Evolutionary conservation across 176 grass and related monocot species (phyloP).

Genomic region (Triticum dicoccoides): DNA sequence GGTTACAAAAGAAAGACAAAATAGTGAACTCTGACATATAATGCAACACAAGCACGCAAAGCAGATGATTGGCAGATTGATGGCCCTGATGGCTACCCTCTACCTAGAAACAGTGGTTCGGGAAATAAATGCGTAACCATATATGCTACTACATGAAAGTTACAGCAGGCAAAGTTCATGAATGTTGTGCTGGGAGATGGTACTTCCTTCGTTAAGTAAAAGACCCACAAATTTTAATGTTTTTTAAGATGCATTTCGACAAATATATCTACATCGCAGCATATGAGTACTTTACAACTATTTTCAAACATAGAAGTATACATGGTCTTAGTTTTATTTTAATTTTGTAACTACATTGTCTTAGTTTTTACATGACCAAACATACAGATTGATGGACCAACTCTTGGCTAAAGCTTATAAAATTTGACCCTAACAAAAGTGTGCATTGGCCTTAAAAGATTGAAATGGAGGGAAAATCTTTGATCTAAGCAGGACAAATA

Average conservation of each 20-base stretch:
- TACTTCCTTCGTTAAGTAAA: background rate
- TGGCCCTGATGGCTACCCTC: background rate
- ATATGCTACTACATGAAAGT: background rate
- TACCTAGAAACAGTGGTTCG: background rate
- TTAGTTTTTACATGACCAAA: background rate
- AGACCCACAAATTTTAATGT: background rate
- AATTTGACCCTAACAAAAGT: background rate
- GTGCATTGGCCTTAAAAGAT: background rate
- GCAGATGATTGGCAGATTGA: background rate
- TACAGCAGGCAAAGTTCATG: background rate
- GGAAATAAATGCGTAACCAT: background rate
- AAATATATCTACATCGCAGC: background rate
- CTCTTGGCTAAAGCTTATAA: constrained; percentile 3
- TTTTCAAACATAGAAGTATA: constrained; percentile 1
- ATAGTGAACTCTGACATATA: background rate
- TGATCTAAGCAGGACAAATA: constrained; percentile 15
- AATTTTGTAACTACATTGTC: background rate
- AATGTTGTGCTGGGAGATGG: background rate
- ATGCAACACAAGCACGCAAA: background rate
- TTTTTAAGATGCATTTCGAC: background rate
- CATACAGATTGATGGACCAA: background rate
- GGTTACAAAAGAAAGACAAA: background rate
- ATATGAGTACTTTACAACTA: background rate
- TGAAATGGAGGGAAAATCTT: background rate
- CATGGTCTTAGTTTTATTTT: too few relatives aligned